Conservation (phyloP, 202 grass and related monocot genomes). For the Carex arenaria region DNA sequence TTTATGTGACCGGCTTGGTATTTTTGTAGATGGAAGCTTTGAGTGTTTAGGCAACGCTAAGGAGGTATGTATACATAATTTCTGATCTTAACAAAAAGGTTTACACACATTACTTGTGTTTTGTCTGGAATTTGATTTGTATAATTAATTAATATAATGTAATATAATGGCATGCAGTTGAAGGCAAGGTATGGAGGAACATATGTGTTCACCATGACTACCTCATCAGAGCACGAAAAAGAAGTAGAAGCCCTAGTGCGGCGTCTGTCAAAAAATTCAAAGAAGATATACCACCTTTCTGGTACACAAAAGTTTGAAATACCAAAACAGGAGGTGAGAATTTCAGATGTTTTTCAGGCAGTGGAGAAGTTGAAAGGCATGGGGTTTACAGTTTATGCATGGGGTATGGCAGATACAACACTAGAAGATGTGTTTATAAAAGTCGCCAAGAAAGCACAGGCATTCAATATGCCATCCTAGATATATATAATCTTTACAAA, state of each 20-base stretch:
- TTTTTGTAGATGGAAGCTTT: slow-evolving; percentile 81
- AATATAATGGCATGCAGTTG: slow-evolving; percentile 34
- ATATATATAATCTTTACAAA: background rate
- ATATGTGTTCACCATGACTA: slow-evolving; percentile 59
- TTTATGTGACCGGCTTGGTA: slow-evolving; percentile 72
- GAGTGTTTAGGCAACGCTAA: slow-evolving; percentile 71
- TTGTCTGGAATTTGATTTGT: background rate
- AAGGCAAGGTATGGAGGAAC: slow-evolving; percentile 58
- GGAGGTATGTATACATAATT: slow-evolving; percentile 36
- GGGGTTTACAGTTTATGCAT: slow-evolving; percentile 47
- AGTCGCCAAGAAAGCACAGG: slow-evolving; percentile 58
- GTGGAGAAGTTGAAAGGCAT: slow-evolving; percentile 41
- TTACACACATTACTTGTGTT: background rate
- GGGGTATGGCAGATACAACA: slow-evolving; percentile 73
- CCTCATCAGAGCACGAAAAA: slow-evolving; percentile 39
- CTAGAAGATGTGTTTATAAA: slow-evolving; percentile 86
- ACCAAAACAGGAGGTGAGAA: slow-evolving; percentile 37
- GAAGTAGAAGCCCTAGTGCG: slow-evolving; percentile 39
- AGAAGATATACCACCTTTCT: slow-evolving; percentile 51
- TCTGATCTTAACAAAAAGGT: background rate
- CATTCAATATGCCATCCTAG: slow-evolving; percentile 50
- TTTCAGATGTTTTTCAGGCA: slow-evolving; percentile 45
- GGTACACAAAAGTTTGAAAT: slow-evolving; percentile 84
- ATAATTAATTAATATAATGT: no score
- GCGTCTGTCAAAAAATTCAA: slow-evolving; percentile 31